These are phyloP conservation scores for Mucor saturninus DNA, from an alignment of 371 early-diverging fungal genomes.

Conservation along the genomic window DNA sequence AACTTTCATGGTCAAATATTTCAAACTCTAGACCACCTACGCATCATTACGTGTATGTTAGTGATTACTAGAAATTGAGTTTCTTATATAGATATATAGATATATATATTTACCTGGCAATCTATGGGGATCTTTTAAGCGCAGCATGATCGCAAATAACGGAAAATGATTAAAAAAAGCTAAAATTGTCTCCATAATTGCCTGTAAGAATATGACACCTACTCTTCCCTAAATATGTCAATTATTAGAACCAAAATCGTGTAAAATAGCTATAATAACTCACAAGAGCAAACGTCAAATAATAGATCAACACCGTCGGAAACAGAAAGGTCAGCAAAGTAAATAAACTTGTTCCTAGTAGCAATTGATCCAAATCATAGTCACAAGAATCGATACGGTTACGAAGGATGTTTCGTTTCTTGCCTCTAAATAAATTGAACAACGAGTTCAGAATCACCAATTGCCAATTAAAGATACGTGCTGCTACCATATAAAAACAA, in stretches of 20 bases:
- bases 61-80: too few species aligned
- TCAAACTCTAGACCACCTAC: constrained; percentile 51
- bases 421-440: constrained; percentile 93
- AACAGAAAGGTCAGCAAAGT: constrained; percentile 91
- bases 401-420: constrained; percentile 88
- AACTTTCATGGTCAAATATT: constrained; percentile 45
- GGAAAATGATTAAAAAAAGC: constrained; percentile 95
- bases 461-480: constrained; percentile 93
- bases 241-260: background rate
- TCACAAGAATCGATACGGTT: constrained; percentile 94
- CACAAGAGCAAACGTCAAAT: constrained; percentile 86
- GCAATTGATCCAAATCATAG: constrained; percentile 93
- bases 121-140: constrained; percentile 86
- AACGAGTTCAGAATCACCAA: constrained; percentile 80
- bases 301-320: constrained; percentile 95
- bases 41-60: too few species aligned
- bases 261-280: background rate
- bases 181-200: constrained; percentile 78
- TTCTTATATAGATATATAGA: too few species aligned
- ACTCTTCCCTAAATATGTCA: constrained; percentile 64
- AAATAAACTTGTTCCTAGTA: constrained; percentile 94
- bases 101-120: constrained; percentile 61
- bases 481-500: constrained; percentile 92
- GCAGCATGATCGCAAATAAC: constrained; percentile 86
- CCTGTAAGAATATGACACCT: constrained; percentile 79